Conservation (phyloP, 2,329 filamentous ascomycete species). For the Hymenoscyphus salicellus region DNA sequence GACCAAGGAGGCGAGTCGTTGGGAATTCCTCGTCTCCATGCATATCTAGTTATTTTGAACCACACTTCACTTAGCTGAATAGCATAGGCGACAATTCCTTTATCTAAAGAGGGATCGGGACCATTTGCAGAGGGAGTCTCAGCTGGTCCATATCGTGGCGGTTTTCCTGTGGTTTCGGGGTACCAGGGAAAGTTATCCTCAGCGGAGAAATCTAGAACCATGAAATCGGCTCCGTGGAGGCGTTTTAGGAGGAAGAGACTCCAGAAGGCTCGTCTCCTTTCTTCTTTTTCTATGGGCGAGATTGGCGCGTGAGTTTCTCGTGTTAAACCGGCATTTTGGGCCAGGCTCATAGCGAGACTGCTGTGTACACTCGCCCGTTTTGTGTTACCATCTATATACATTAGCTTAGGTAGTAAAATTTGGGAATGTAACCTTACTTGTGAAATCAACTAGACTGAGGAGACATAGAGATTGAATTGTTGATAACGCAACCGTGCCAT, state of each 20-base stretch:
- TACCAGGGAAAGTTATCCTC: conserved; percentile 39
- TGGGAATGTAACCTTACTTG: conserved; percentile 29
- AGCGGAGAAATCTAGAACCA: conserved; percentile 39
- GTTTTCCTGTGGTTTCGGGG: conserved; percentile 38
- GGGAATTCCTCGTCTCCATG: conserved; percentile 44
- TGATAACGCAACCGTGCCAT: conserved; percentile 39
- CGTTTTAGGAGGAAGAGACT: conserved; percentile 35
- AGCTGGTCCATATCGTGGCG: conserved; percentile 14
- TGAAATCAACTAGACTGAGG: conserved; percentile 40
- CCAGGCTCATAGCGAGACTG: conserved; percentile 45
- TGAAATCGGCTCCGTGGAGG: conserved; percentile 39
- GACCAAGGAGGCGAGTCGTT: conserved; percentile 47
- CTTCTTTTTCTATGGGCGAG: conserved; percentile 27
- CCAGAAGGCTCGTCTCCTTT: conserved; percentile 37
- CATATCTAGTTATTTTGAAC: conserved; percentile 47
- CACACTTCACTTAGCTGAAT: conserved; percentile 47
- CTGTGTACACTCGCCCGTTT: conserved; percentile 44
- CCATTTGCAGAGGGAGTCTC: conserved; percentile 18
- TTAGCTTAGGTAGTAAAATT: background rate
- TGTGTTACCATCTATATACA: conserved; percentile 43
- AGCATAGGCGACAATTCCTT: conserved; percentile 46
- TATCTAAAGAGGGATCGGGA: conserved; percentile 29
- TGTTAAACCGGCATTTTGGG: conserved; percentile 44
- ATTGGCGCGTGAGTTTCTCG: conserved; percentile 33
- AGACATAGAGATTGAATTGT: conserved; percentile 41